Evolutionary conservation across 192 early-diverging fungal genomes (phyloP).

Genomic region (Spizellomyces sp.): DNA sequence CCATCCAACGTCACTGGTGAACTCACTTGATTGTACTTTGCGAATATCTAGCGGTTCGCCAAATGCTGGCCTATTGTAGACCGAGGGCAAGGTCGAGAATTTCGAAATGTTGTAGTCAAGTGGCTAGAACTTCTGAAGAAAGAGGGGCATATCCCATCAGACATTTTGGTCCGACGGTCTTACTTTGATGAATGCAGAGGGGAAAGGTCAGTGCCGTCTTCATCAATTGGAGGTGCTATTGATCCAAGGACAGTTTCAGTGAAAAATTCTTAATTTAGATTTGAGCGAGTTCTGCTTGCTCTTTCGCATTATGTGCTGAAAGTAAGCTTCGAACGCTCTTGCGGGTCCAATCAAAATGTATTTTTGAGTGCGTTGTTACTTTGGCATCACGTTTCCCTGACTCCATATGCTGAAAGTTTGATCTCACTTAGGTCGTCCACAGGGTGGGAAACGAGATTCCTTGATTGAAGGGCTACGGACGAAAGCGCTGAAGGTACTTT

Average conservation of each 20-base stretch:
- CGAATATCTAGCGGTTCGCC: constrained; percentile 13
- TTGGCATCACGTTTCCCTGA: too few species aligned
- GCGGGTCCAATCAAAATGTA: background rate
- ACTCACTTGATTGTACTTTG: background rate
- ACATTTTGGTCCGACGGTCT: constrained; percentile 25
- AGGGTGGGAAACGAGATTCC: too few species aligned
- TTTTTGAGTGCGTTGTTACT: too few species aligned
- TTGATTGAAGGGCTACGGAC: background rate
- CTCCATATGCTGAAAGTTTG: too few species aligned
- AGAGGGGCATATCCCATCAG: constrained; percentile 31
- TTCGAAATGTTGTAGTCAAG: constrained; percentile 28
- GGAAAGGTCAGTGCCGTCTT: constrained; percentile 26
- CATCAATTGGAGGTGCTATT: background rate
- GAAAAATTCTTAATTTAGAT: constrained; percentile 11
- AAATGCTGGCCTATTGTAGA: constrained; percentile 38
- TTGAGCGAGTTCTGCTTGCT: constrained; percentile 37
- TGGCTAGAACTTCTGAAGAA: constrained; percentile 43
- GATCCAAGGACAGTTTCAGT: background rate
- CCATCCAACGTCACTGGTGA: too few species aligned
- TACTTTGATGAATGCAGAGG: constrained; percentile 44
- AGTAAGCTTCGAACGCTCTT: constrained; percentile 18
- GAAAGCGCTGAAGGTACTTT: background rate
- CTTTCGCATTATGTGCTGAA: constrained; percentile 36
- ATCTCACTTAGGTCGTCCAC: too few species aligned
- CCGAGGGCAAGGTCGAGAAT: constrained; percentile 33